Base-by-base conservation (phyloP, 1,139 yeast species). In the Sugiyamaella novakii region DNA sequence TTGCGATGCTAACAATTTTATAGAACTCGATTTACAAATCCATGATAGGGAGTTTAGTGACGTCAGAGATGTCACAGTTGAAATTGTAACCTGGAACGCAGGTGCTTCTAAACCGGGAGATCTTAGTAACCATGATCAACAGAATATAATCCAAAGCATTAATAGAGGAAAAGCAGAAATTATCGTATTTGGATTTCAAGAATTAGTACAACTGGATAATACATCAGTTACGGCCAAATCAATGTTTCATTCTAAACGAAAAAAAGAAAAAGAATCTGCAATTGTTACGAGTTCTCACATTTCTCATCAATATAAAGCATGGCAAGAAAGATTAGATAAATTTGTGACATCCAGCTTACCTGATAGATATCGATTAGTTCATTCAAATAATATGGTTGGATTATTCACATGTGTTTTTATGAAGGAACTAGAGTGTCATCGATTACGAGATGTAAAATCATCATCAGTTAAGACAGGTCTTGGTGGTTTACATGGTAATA, bases 401-500 rank as follows among this genome's bases (percentile, higher is more conserved):
- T 71, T 92, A 27, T 78, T 91, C 37, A 69, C 84, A 8, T 75
- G 87, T 47, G 75, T 86, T 48, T 83, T 87, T 63, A 81, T 82
- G 24, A 81, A 79, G 53, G 77, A 80, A 35, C 75, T 79, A 10
- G 71, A 76, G 6, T 36, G 49, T 14, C 66, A 76, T 3, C 69
- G 77, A 52, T 75, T 87, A 12, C 76, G 84, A 24, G 77, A 80
- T 55, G 83, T 87, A 5, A 87, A 83, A 64, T 88, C 95, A 31
- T 76, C 87, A 17, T 78, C 81, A 28, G 92, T 89, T 59, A 92
- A 92, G 61, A 94, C 98, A 0, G 99, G 99, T 0, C 73, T 92
- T 46, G 96, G 96, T 15, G 98, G 98, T 12, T 80, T 88, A 63
- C 85, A 96, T 35, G 98, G 98, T 14, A 92, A 92, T 63, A 92